A percentile compares a stretch with the other conserved stretches of the same genome.
These are phyloP conservation scores for Dryadomyces quercivorus DNA, from an alignment of 2,329 filamentous ascomycete species.

Conservation along the genomic window DNA sequence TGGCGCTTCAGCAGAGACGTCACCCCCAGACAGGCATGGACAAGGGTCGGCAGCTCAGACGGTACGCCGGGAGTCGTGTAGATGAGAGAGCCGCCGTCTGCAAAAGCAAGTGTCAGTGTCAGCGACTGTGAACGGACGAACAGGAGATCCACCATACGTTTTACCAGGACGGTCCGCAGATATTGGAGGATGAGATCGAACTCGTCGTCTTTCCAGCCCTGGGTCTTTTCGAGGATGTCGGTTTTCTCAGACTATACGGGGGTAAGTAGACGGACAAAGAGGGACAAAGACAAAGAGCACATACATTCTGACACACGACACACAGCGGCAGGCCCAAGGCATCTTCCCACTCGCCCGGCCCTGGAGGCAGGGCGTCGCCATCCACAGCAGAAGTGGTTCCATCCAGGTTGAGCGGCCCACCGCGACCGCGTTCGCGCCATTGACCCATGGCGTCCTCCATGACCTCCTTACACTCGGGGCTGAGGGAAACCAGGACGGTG, in stretches of 20 bases:
- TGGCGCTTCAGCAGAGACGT: constrained; percentile 70
- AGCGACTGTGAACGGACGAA: constrained; percentile 10
- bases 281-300: constrained; percentile 18
- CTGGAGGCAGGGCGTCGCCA: constrained; percentile 61
- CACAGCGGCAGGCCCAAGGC: constrained; percentile 76
- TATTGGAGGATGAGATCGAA: constrained; percentile 95
- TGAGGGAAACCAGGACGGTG: constrained; percentile 61
- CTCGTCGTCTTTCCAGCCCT: constrained; percentile 89
- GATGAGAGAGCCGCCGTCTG: constrained; percentile 74
- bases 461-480: constrained; percentile 63
- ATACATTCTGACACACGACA: constrained; percentile 90
- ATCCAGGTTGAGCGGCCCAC: constrained; percentile 50
- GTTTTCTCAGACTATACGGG: constrained; percentile 64
- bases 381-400: constrained; percentile 44
- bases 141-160: constrained; percentile 51
- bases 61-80: constrained; percentile 69
- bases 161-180: constrained; percentile 76
- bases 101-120: constrained; percentile 6
- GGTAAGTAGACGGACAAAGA: neutral
- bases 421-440: constrained; percentile 66
- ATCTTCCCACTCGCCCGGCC: constrained; percentile 88
- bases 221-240: constrained; percentile 76
- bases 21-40: constrained; percentile 79
- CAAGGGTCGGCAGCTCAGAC: constrained; percentile 64
- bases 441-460: constrained; percentile 77